Evolutionary conservation across 2,329 filamentous ascomycete species (phyloP).

Genomic region (Penicillium verrucosum): DNA sequence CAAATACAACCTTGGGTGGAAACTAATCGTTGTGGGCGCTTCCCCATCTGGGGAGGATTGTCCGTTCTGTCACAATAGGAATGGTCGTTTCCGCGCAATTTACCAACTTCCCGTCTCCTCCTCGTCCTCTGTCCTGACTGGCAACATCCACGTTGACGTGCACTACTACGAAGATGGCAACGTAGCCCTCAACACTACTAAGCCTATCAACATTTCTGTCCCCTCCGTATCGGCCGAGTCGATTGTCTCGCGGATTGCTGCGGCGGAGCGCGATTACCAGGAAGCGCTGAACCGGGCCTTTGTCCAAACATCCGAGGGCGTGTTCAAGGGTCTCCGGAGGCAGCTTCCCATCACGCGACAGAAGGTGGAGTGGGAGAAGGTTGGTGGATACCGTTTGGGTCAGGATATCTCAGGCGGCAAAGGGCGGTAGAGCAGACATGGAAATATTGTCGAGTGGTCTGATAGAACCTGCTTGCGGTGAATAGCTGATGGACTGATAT

Average conservation of each 20-base stretch:
- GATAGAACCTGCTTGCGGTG: not conserved
- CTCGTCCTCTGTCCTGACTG: constrained; percentile 59
- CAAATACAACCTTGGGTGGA: not conserved
- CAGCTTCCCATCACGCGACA: constrained; percentile 95
- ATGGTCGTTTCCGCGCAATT: constrained; percentile 89
- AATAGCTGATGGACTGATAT: constrained; percentile 1
- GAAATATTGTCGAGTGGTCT: not conserved
- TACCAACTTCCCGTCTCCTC: constrained; percentile 75
- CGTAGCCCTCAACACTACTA: constrained; percentile 86
- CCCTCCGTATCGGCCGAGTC: constrained; percentile 63
- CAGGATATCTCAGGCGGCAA: constrained; percentile 73
- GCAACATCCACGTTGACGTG: constrained; percentile 86
- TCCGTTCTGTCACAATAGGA: constrained; percentile 53
- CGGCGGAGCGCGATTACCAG: constrained; percentile 86
- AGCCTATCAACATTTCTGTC: constrained; percentile 64
- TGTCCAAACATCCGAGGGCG: constrained; percentile 81
- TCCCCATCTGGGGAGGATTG: not conserved
- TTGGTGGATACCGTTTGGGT: constrained; percentile 83
- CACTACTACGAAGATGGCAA: constrained; percentile 99
- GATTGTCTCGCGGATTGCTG: constrained; percentile 73
- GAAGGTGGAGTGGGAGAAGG: constrained; percentile 99
- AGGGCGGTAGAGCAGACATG: constrained; percentile 23
- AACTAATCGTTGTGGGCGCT: not conserved
- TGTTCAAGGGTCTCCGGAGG: constrained; percentile 87
- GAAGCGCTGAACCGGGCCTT: constrained; percentile 94